Evolutionary conservation across 768 basidiomycete genomes (phyloP).

Genomic region (Leucogyrophana mollusca): DNA sequence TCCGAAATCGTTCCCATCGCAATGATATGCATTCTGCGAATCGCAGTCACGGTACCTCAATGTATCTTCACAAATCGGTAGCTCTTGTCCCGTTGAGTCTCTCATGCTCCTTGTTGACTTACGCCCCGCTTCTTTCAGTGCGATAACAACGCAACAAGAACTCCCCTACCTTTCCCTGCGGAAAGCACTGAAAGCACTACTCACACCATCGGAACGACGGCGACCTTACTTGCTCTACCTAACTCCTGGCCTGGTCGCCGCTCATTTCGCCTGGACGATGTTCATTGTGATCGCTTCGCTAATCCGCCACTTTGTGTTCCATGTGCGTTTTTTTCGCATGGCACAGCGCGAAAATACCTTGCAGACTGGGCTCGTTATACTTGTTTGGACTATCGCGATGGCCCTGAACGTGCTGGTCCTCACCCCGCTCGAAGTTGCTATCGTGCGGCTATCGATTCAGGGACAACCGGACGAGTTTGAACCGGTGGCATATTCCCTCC

Average conservation of each 20-base stretch:
- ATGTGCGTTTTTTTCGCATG: not conserved
- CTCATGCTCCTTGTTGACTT: not conserved
- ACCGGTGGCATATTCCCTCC: not conserved
- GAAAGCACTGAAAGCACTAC: not conserved
- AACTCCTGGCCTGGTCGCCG: not conserved
- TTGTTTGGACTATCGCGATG: constrained; percentile 10
- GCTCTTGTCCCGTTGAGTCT: not conserved
- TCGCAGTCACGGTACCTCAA: not conserved
- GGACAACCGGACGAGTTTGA: constrained; percentile 8
- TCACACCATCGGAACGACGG: not conserved
- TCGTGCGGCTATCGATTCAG: constrained; percentile 24
- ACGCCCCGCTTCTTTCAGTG: not conserved
- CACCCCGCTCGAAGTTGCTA: constrained; percentile 25
- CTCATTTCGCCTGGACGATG: not conserved
- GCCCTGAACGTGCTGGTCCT: constrained; percentile 6
- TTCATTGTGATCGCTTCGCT: not conserved
- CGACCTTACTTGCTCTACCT: not conserved
- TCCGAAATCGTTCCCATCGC: not conserved
- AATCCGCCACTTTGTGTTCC: not conserved
- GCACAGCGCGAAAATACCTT: not conserved
- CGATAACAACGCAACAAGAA: not conserved
- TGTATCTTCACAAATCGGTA: constrained; percentile 1
- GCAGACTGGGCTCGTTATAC: constrained; percentile 4
- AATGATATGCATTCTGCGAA: not conserved
- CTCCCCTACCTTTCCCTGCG: not conserved